These are phyloP conservation scores for Paramecium bursaria DNA, from an alignment of 73 alveolate genomes.

Conservation along the genomic window DNA sequence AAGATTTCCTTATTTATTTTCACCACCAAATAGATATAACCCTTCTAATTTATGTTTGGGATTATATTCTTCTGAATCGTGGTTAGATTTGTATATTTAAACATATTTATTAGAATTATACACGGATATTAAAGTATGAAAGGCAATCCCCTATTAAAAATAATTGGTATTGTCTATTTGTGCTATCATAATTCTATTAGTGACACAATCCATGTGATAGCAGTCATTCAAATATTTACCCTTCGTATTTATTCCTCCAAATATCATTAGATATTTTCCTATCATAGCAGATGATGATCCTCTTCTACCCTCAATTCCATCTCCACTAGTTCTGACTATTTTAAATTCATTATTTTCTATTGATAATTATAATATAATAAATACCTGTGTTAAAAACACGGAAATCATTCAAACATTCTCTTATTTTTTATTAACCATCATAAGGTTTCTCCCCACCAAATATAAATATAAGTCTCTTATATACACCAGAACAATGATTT, in stretches of 20 bases:
- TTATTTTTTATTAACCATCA: slow-evolving; percentile 27
- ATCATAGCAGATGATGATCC: slow-evolving; percentile 12
- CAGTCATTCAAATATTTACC: slow-evolving; percentile 31
- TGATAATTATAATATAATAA: background rate
- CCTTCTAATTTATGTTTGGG: slow-evolving; percentile 25
- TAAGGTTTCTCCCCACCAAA: slow-evolving; percentile 59
- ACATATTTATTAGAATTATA: slow-evolving; percentile 8
- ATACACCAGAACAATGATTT: slow-evolving; percentile 20
- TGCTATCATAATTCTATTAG: background rate
- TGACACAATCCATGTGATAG: slow-evolving; percentile 14
- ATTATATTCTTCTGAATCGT: slow-evolving; percentile 45
- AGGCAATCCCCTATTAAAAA: slow-evolving; percentile 41
- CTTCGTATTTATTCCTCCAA: slow-evolving; percentile 43
- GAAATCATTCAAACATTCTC: slow-evolving; percentile 51
- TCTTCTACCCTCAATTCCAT: slow-evolving; percentile 56
- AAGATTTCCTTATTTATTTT: slow-evolving; percentile 28
- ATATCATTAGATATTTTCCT: slow-evolving; percentile 6
- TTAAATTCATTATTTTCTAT: slow-evolving; percentile 43
- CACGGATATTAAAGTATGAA: slow-evolving; percentile 47
- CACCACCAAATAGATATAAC: slow-evolving; percentile 52
- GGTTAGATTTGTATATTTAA: slow-evolving; percentile 25
- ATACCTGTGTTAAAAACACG: slow-evolving; percentile 29
- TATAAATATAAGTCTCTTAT: slow-evolving; percentile 1
- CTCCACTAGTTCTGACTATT: slow-evolving; percentile 51
- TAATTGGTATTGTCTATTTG: slow-evolving; percentile 28